phyloP scores from a whole-genome alignment of 768 basidiomycete genomes.

The Hirschioporus abietinus region DNA sequence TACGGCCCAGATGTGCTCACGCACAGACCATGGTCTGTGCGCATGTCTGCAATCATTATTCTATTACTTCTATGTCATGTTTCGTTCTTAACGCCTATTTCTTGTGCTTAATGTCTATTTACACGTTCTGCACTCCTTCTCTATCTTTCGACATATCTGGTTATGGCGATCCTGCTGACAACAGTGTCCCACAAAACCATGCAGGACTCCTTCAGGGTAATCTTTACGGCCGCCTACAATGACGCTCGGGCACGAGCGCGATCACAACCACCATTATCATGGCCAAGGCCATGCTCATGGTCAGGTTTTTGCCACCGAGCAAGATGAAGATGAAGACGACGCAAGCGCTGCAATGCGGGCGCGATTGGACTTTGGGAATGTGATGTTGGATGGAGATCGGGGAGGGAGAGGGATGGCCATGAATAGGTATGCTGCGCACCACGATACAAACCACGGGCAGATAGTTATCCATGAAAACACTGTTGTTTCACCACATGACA shows the following conservation, averaged over 20 bases:
- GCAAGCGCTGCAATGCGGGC: too few relatives aligned
- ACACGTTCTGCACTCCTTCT: too few relatives aligned
- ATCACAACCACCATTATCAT: not conserved
- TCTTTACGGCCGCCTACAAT: not conserved
- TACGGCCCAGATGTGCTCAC: not conserved
- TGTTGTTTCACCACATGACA: not conserved
- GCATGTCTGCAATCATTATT: not conserved
- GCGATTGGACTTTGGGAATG: not conserved
- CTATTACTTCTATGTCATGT: not conserved
- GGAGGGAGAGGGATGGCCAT: not conserved
- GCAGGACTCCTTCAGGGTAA: not conserved
- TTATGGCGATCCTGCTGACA: not conserved
- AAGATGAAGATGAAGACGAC: not conserved
- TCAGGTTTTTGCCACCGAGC: not conserved
- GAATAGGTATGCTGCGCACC: not conserved
- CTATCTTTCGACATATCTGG: too few relatives aligned
- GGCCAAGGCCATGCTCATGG: not conserved
- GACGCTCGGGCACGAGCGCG: not conserved
- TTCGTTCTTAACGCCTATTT: too few relatives aligned
- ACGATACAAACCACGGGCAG: not conserved
- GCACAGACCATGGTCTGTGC: slow-evolving; percentile 6
- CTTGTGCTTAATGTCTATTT: too few relatives aligned
- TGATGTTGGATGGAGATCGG: not conserved
- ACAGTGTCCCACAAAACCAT: not conserved
- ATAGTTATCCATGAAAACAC: not conserved